Evolutionary conservation across 495 filamentous ascomycete genomes (phyloP), one percentile per base, ranked within the genome.

Genomic region (Gamarada debralockiae): DNA sequence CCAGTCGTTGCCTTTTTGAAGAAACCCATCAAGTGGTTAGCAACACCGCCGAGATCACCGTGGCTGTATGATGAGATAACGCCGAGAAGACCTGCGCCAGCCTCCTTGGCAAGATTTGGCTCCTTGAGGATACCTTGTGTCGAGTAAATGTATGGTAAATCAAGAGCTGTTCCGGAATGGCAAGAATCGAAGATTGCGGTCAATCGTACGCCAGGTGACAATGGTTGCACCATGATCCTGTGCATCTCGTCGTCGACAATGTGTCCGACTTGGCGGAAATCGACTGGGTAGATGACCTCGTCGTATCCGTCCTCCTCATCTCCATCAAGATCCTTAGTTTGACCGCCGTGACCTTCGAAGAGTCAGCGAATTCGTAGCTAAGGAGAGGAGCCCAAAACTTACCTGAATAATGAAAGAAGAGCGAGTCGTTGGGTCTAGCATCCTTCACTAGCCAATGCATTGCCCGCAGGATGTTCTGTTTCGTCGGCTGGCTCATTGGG

Each of bases 151-250:
- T 97, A 98, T 27, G 93, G 93, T 23, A 98, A 80, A 65, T 98
- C 93, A 61, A 98, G 79, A 6, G 92, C 93, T 7, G 93, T 95
- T 57, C 93, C 93, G 3, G 92, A 96, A 70, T 98, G 93, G 73
- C 93, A 98, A n/a, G 92, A 96, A 71, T 98, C 93, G 74, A 98
- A 98, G 67, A 98, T 97, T 38, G 93, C 93, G 1, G 93, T 98
- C 46, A 98, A 75, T 29, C 93, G 84, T 20, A 96, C 92, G 52
- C 93, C 93, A 10, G 87, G 77, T 57, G 78, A 78, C 13, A 98
- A 75, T 8, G 89, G 82, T 39, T 73, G 73, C 43, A 98, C 93
- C 91, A 98, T 95, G 67, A 97, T 97, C 48, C 87, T 79, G 66
- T 98, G 93, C 90, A 98, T 96, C 72, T 97, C 92, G 61, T 98